Conservation (phyloP, 805 yeast species). For the Teunomyces atbi region DNA sequence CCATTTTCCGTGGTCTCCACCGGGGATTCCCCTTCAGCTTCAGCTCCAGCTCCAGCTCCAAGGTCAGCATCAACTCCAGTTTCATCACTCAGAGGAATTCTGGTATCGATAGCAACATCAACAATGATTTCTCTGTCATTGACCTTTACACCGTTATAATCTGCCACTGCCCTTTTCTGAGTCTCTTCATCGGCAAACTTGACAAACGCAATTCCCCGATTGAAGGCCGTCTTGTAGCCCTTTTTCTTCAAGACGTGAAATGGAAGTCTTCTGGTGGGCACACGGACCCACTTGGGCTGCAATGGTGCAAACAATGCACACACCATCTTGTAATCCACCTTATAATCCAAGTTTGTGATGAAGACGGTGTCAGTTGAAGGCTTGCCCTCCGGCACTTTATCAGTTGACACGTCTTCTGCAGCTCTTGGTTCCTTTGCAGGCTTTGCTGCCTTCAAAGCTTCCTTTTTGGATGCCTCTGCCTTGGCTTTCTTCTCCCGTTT, state of each 20-base stretch:
- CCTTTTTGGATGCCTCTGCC: conserved; percentile 16
- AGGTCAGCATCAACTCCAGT: background rate
- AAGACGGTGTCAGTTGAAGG: conserved; percentile 60
- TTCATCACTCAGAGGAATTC: conserved; percentile 16
- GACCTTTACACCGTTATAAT: conserved; percentile 63
- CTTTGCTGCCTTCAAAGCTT: conserved; percentile 11
- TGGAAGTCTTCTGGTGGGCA: conserved; percentile 54
- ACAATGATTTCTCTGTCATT: conserved; percentile 67
- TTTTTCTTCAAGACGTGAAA: conserved; percentile 42
- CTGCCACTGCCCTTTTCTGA: conserved; percentile 69
- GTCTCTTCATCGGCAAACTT: conserved; percentile 57
- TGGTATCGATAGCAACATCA: conserved; percentile 69
- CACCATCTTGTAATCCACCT: conserved; percentile 47
- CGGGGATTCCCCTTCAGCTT: conserved; percentile 9
- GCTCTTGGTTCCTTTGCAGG: conserved; percentile 4
- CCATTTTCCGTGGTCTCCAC: conserved; percentile 18
- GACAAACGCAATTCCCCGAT: conserved; percentile 67
- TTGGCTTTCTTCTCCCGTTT: conserved; percentile 17
- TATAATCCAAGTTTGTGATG: conserved; percentile 57
- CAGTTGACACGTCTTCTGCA: conserved; percentile 2
- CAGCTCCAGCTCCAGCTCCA: conserved; percentile 9
- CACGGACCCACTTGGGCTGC: conserved; percentile 56
- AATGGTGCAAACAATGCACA: conserved; percentile 45
- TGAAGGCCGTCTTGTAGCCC: conserved; percentile 40
- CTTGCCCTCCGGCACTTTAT: conserved; percentile 43